phyloP scores from a whole-genome alignment of 352 stramenopile species.

The Albugo candida region DNA sequence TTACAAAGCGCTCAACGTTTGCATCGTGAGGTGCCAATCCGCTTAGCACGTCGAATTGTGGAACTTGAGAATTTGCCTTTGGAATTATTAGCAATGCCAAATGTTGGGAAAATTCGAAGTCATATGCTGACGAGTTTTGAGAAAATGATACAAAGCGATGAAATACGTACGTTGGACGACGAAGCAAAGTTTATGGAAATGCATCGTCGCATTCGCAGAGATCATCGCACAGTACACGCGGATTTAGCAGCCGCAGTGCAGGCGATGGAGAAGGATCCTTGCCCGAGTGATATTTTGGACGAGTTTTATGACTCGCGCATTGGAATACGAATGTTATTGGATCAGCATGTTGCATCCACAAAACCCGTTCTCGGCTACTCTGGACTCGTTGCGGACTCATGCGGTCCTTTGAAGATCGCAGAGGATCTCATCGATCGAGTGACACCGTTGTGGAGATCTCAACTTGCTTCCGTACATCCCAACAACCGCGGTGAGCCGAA shows the following conservation, averaged over 20 bases:
- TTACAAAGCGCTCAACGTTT: conserved; percentile 60
- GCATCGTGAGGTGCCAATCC: conserved; percentile 63
- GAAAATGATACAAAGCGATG: conserved; percentile 20
- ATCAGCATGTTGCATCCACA: conserved; percentile 54
- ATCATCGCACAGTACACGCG: conserved; percentile 55
- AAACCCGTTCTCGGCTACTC: conserved; percentile 29
- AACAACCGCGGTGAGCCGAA: conserved; percentile 4
- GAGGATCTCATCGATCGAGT: conserved; percentile 33
- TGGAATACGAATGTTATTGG: conserved; percentile 63
- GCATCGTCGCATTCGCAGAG: conserved; percentile 26
- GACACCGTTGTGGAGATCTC: conserved; percentile 19
- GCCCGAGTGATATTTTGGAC: conserved; percentile 41
- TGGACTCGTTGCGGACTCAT: conserved; percentile 41
- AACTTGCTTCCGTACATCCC: conserved; percentile 18
- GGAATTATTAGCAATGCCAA: conserved; percentile 29
- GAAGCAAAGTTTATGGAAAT: conserved; percentile 43
- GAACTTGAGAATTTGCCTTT: conserved; percentile 66
- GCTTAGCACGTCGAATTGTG: conserved; percentile 56
- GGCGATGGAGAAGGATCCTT: conserved; percentile 28
- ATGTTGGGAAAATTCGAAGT: conserved; percentile 42
- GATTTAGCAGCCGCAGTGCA: conserved; percentile 43
- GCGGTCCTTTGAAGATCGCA: conserved; percentile 45
- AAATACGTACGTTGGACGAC: conserved; percentile 18
- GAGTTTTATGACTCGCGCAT: conserved; percentile 75
- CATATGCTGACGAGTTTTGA: conserved; percentile 53